Percentiles rank a stretch among this genome's conserved stretches.
Evolutionary conservation across 495 filamentous ascomycete species (phyloP).

Genomic region (Tuber melanosporum): DNA sequence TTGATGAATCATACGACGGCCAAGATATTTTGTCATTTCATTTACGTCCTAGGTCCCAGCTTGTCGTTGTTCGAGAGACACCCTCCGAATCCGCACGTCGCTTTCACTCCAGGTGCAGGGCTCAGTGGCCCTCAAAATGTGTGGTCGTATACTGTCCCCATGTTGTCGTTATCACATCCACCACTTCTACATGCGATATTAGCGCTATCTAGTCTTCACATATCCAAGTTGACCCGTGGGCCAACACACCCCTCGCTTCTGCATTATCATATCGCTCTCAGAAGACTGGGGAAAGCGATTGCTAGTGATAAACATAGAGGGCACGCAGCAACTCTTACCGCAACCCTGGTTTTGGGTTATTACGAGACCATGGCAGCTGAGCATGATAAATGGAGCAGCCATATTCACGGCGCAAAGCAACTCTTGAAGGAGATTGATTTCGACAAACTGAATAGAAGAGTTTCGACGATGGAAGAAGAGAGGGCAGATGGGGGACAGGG

Average conservation of each 20-base stretch:
- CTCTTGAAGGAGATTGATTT: slow-evolving; percentile 79
- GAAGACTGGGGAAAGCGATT: slow-evolving; percentile 67
- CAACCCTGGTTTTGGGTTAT: slow-evolving; percentile 79
- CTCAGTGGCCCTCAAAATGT: slow-evolving; percentile 41
- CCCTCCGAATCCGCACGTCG: slow-evolving; percentile 58
- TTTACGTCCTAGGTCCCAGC: slow-evolving; percentile 78
- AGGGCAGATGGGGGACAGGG: slow-evolving; percentile 38
- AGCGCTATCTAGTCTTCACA: slow-evolving; percentile 79
- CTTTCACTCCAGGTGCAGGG: slow-evolving; percentile 38
- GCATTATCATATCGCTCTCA: slow-evolving; percentile 83
- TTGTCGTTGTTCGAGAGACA: slow-evolving; percentile 84
- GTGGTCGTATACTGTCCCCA: slow-evolving; percentile 65
- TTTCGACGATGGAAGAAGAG: slow-evolving; percentile 53
- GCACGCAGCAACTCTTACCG: slow-evolving; percentile 75
- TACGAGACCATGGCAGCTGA: slow-evolving; percentile 95
- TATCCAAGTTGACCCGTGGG: slow-evolving; percentile 68
- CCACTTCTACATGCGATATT: slow-evolving; percentile 87
- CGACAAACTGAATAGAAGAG: slow-evolving; percentile 60
- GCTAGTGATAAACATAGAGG: slow-evolving; percentile 63
- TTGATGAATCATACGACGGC: slow-evolving; percentile 77
- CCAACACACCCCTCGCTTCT: slow-evolving; percentile 73
- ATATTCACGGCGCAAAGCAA: slow-evolving; percentile 76
- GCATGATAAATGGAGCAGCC: slow-evolving; percentile 90
- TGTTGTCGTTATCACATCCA: slow-evolving; percentile 74
- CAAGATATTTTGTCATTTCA: slow-evolving; percentile 85